Evolutionary conservation across 148 eudicot genomes (phyloP).

Genomic region (Agrostemma githago): DNA sequence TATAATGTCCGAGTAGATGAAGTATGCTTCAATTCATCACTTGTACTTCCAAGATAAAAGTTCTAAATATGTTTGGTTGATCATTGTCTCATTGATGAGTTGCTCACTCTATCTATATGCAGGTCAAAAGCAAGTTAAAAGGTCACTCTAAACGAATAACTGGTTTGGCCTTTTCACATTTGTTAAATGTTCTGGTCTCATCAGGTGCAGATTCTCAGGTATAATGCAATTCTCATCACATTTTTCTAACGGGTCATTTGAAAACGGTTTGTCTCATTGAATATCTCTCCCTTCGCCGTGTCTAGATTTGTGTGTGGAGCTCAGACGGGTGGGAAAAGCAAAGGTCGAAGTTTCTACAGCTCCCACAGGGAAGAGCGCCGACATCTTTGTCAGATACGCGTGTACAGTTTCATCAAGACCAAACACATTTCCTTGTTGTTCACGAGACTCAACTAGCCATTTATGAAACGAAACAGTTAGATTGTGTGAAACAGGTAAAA

Average conservation of each 20-base stretch:
- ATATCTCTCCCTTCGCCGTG: background rate
- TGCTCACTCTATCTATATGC: conserved; percentile 25
- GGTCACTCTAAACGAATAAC: conserved; percentile 89
- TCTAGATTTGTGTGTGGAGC: conserved; percentile 80
- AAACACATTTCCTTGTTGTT: conserved; percentile 77
- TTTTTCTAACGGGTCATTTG: background rate
- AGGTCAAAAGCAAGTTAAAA: conserved; percentile 85
- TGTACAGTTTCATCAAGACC: conserved; percentile 83
- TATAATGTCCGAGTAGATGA: conserved; percentile 88
- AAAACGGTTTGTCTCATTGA: background rate
- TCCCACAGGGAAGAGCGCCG: conserved; percentile 64
- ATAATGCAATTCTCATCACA: background rate
- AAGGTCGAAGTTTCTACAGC: conserved; percentile 51
- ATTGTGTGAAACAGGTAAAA: conserved; percentile 67
- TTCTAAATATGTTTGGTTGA: background rate
- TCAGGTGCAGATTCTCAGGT: conserved; percentile 98
- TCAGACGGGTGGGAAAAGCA: conserved; percentile 83
- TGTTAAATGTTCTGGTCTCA: conserved; percentile 72
- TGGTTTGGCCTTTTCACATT: conserved; percentile 84
- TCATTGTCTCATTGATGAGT: background rate
- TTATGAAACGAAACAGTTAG: conserved; percentile 74
- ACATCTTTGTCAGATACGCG: conserved; percentile 71
- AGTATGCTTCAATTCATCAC: conserved; percentile 35
- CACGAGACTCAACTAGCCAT: conserved; percentile 91
- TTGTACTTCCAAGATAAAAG: background rate